phyloP scores from a whole-genome alignment of 2,329 filamentous ascomycete species.

The Hypoxylon sp. region DNA sequence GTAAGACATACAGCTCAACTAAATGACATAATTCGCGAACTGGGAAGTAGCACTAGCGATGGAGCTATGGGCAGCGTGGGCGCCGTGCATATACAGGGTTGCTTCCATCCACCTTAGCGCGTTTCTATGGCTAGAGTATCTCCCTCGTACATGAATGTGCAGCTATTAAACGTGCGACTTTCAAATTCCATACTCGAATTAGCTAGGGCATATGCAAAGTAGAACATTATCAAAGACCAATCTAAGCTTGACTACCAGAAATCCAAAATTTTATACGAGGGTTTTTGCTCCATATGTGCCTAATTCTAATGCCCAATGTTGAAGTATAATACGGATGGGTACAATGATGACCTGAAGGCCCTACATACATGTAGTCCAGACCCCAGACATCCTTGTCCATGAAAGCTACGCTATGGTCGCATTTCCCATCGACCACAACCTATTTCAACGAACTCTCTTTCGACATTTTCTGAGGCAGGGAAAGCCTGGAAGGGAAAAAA shows the following conservation, averaged over 20 bases:
- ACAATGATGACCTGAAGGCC: slow-evolving; percentile 27
- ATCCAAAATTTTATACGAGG: not conserved
- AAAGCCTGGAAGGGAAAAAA: slow-evolving; percentile 24
- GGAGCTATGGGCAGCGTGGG: slow-evolving; percentile 25
- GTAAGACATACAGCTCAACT: slow-evolving; percentile 4
- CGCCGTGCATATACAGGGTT: slow-evolving; percentile 20
- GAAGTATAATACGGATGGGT: not conserved
- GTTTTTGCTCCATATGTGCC: slow-evolving; percentile 1
- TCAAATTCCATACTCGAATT: slow-evolving; percentile 5
- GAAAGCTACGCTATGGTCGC: slow-evolving; percentile 35
- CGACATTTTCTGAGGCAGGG: slow-evolving; percentile 31
- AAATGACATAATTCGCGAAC: slow-evolving; percentile 38
- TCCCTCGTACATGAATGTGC: slow-evolving; percentile 11
- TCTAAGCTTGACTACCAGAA: slow-evolving; percentile 1
- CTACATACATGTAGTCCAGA: not conserved
- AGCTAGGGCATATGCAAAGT: slow-evolving; percentile 5
- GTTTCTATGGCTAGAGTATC: slow-evolving; percentile 21
- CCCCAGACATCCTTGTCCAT: slow-evolving; percentile 30
- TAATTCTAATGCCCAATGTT: slow-evolving; percentile 8
- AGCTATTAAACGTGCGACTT: slow-evolving; percentile 27
- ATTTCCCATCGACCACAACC: slow-evolving; percentile 31
- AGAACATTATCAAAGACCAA: slow-evolving; percentile 9
- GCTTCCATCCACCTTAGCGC: slow-evolving; percentile 11
- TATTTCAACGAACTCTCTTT: slow-evolving; percentile 34
- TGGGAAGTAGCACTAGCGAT: slow-evolving; percentile 17